phyloP scores from a whole-genome alignment of 768 basidiomycete species.

The Agrocybe pediades region DNA sequence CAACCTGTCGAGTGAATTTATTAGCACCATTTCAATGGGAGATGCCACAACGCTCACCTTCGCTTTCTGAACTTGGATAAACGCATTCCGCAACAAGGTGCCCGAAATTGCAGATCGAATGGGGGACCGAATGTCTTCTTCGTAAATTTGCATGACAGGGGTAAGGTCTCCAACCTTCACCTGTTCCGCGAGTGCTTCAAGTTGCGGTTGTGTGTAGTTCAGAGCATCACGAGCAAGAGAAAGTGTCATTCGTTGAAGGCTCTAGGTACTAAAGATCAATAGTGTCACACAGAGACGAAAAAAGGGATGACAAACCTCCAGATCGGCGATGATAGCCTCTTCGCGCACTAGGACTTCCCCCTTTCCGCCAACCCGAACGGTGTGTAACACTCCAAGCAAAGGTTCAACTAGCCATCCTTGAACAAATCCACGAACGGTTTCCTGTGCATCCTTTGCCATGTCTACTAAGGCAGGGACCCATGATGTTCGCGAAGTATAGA shows the following conservation, averaged over 20 bases:
- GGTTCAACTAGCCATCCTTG: constrained; percentile 87
- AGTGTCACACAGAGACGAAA: too few relatives aligned
- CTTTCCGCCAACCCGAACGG: constrained; percentile 80
- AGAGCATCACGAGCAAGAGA: constrained; percentile 84
- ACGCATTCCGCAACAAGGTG: constrained; percentile 77
- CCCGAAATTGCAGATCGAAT: constrained; percentile 80
- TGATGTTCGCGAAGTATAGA: constrained; percentile 57
- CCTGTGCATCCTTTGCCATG: constrained; percentile 57
- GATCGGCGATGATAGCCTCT: constrained; percentile 83
- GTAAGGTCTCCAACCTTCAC: constrained; percentile 85
- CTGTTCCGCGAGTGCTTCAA: constrained; percentile 64
- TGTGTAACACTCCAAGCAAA: constrained; percentile 76
- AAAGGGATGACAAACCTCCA: constrained; percentile 56
- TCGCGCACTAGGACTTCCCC: constrained; percentile 73
- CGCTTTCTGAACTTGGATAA: constrained; percentile 95
- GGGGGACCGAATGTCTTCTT: constrained; percentile 90
- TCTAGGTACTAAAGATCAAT: too few relatives aligned
- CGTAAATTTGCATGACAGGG: constrained; percentile 83
- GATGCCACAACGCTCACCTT: constrained; percentile 53
- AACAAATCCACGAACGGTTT: constrained; percentile 74
- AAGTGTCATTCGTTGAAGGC: constrained; percentile 90
- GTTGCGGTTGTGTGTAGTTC: constrained; percentile 59
- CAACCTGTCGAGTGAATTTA: constrained; percentile 56
- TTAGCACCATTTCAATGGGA: background rate
- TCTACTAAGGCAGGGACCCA: constrained; percentile 45